Percentiles rank a stretch among this genome's conserved stretches.
Conservation (phyloP, 352 stramenopile species). For the Phytophthora fragariae region DNA sequence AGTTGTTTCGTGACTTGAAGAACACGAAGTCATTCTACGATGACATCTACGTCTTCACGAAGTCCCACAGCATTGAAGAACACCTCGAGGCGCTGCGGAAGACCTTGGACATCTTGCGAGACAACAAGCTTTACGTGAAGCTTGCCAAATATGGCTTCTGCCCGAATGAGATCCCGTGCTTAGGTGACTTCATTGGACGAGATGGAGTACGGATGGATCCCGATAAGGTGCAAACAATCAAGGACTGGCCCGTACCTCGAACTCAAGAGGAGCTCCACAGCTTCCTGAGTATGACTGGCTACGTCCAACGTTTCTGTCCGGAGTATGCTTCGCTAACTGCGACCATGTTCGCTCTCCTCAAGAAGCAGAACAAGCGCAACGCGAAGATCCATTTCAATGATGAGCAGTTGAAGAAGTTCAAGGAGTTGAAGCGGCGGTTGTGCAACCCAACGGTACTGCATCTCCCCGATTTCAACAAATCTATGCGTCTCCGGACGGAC, state of each 20-base stretch:
- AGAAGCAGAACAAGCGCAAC: conserved; percentile 3
- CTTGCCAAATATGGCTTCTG: too few relatives aligned
- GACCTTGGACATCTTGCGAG: background rate
- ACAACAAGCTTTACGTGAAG: too few relatives aligned
- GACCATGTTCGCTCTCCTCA: too few relatives aligned
- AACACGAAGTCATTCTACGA: conserved; percentile 17
- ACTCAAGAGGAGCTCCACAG: conserved; percentile 11
- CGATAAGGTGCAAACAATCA: conserved; percentile 9
- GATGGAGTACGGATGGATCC: conserved; percentile 7
- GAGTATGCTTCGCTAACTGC: too few relatives aligned
- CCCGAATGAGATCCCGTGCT: too few relatives aligned
- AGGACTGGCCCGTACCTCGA: background rate
- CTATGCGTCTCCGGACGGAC: conserved; percentile 8
- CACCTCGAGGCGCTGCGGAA: conserved; percentile 7
- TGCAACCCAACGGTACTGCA: conserved; percentile 2
- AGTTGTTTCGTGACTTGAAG: conserved; percentile 4
- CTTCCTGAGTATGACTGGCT: conserved; percentile 5
- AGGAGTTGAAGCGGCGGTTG: conserved; percentile 7
- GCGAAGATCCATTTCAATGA: too few relatives aligned
- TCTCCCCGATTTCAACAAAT: background rate
- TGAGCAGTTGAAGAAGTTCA: background rate
- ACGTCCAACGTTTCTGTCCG: background rate
- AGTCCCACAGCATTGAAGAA: conserved; percentile 2
- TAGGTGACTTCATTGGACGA: background rate
- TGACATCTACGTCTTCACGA: conserved; percentile 20